Evolutionary conservation across 805 yeast species (phyloP), one percentile per base, ranked within the genome.

Genomic region (Teunomyces panamensis): DNA sequence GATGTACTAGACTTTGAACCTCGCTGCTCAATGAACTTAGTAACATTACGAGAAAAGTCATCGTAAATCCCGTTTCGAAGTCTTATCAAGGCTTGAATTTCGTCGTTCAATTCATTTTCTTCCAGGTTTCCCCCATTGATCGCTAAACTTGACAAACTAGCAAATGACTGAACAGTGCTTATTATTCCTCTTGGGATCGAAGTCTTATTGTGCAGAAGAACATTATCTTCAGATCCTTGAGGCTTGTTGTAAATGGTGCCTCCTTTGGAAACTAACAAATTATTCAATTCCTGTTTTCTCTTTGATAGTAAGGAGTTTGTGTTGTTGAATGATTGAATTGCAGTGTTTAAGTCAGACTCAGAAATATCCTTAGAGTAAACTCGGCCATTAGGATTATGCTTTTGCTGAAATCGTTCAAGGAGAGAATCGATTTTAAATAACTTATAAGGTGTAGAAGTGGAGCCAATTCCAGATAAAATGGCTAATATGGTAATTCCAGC

Each of bases 401-500:
- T 16, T 10, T 28, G 29, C n/a, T 11, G 30, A 13, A 46, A 11
- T n/a, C 24, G 27, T 29, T 35, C 37, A 13, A 51, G 11, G 30
- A 43, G 43, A 26, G 10, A 20, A 17, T 51, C 57, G 5, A 53
- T 9, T 3, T 50, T 41, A 32, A 63, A 56, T 27, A 56, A 46
- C 27, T 62, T 58, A 51, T 62, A 70, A 7, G 80, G 73, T 0
- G 80, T 75, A 36, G 79, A 70, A 10, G 75, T 61, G 5, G 79
- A 74, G 1, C 83, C 84, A 37, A 79, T 68, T 2, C 84, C 84
- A 9, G 80, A 77, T 14, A 79, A 60, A 0, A 75, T 52, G 0
- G 81, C 78, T 45, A 79, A 67, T 44, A 75, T 69, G n/a, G 78
- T 66, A 28, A 79, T 73, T 0, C 84, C 84, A 26, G 75, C 64